Base-by-base conservation (phyloP, 768 basidiomycete species). In the Gymnopilus dilepis region DNA sequence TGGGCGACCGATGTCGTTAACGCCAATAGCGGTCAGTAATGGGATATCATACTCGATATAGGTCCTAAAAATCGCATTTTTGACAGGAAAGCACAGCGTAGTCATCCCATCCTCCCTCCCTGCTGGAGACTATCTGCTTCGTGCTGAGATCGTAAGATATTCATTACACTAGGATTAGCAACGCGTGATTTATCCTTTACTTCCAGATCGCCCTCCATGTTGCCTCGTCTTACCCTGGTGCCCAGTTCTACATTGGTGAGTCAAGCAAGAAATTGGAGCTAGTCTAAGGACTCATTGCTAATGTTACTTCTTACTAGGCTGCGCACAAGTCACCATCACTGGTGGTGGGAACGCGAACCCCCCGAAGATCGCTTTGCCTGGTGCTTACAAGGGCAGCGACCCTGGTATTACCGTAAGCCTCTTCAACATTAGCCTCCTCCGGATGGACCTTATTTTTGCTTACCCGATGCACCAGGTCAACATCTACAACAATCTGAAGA, bases 401-500 rank as follows among this genome's bases (percentile, higher is more conserved):
- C 83, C 83, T 37, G 83, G 83, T 52, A 82, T 83, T 71, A 82
- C 82, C 13, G 76, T 82, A 58, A 56, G 71, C 59, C 13, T 28
- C 30, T 33, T 47, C 5, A 2, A 9, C 8, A 1, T 22, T 30
- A 47, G 8, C 2, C 21, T 28, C 28, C 31, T 19, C 24, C 58
- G 22, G 47, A 11, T 15, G 9, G 33, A 17, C 19, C 54, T n/a
- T n/a, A 37, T 40, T 30, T 58, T 31, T 41, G 42, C 4, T 13
- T 42, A 12, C 17, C 52, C 22, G 21, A 6, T 41, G 9, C 56
- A n/a, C 6, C 31, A 79, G 76, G 71, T 82, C 68, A 83, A 84
- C 76, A 83, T 83, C 64, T 83, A 84, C 75, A 83, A 84, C 76
- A 84, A 84, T 70, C 77, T 83, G 41, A 79, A 83, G 66, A 82